Conservation (phyloP, 805 yeast genomes). For the Metschnikowia amazonensis region DNA sequence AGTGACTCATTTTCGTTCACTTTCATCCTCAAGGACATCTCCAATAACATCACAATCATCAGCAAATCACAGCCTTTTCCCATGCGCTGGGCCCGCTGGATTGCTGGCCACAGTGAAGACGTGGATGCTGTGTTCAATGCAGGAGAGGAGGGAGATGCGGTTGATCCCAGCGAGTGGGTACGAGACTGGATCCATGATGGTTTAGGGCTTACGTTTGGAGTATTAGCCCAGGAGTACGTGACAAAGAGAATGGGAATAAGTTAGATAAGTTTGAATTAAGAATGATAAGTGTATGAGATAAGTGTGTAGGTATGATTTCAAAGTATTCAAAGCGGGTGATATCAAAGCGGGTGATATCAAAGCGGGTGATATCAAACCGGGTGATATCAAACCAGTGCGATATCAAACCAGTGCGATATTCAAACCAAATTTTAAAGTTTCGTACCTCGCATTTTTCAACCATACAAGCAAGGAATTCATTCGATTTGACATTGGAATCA, state of each 20-base stretch:
- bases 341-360: too few species aligned
- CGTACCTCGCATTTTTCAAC: too few species aligned
- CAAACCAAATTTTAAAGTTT: too few species aligned
- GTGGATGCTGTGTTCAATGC: constrained; percentile 19
- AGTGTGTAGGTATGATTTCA: too few species aligned
- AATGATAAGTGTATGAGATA: too few species aligned
- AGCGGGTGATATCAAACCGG: too few species aligned
- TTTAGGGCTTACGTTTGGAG: constrained; percentile 73
- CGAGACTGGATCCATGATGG: constrained; percentile 52
- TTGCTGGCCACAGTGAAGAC: constrained; percentile 45
- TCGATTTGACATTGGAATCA: too few species aligned
- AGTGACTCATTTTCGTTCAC: constrained; percentile 68
- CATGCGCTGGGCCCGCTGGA: constrained; percentile 87
- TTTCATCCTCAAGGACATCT: constrained; percentile 70
- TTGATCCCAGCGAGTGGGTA: constrained; percentile 44
- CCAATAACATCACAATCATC: constrained; percentile 68
- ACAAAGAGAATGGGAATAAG: constrained; percentile 83
- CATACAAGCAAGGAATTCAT: too few species aligned
- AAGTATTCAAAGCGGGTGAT: too few species aligned
- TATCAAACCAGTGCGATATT: too few species aligned
- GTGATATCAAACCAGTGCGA: too few species aligned
- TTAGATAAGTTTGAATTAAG: too few species aligned
- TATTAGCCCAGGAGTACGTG: constrained; percentile 86
- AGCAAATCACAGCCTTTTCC: constrained; percentile 91
- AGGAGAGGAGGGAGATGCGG: constrained; percentile 22